phyloP scores from a whole-genome alignment of 352 stramenopile genomes.

The Phytophthora citricola region DNA sequence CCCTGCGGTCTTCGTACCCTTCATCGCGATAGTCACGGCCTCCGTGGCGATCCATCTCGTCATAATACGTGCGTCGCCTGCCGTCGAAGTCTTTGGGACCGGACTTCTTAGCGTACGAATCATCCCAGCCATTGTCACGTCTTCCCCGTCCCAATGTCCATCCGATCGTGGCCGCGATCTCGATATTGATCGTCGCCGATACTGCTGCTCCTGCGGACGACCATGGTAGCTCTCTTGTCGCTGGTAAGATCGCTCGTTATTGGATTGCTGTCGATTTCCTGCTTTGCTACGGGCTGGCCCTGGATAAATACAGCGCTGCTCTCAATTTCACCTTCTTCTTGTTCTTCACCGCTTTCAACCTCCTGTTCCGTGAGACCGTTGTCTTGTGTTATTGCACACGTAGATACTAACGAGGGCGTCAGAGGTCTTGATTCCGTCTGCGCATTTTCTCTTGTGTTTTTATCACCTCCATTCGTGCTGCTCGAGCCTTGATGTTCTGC shows the following conservation, averaged over 20 bases:
- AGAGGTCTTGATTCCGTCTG: neutral
- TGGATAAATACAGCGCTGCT: neutral
- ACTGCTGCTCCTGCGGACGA: conserved; percentile 7
- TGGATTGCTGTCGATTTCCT: conserved; percentile 9
- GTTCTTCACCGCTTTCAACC: conserved; percentile 18
- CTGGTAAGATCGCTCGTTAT: conserved; percentile 4
- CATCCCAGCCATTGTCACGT: conserved; percentile 11
- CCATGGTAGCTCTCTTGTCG: conserved; percentile 8
- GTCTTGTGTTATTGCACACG: conserved; percentile 4
- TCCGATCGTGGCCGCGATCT: conserved; percentile 15
- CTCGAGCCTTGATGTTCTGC: neutral
- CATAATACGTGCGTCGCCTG: conserved; percentile 11
- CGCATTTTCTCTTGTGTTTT: neutral
- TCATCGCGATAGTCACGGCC: conserved; percentile 10
- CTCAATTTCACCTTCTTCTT: conserved; percentile 35
- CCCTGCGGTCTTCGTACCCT: conserved; percentile 7
- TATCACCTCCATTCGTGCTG: neutral
- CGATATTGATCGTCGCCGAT: conserved; percentile 24
- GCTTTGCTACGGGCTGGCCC: neutral
- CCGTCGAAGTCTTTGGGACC: conserved; percentile 5
- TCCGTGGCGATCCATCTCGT: conserved; percentile 11
- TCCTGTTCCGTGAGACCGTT: neutral
- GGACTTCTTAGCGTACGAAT: conserved; percentile 4
- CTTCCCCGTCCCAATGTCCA: neutral
- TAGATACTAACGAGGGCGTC: neutral